Base-by-base conservation (phyloP, 495 filamentous ascomycete genomes). In the Lasiosphaeriaceae sp. region DNA sequence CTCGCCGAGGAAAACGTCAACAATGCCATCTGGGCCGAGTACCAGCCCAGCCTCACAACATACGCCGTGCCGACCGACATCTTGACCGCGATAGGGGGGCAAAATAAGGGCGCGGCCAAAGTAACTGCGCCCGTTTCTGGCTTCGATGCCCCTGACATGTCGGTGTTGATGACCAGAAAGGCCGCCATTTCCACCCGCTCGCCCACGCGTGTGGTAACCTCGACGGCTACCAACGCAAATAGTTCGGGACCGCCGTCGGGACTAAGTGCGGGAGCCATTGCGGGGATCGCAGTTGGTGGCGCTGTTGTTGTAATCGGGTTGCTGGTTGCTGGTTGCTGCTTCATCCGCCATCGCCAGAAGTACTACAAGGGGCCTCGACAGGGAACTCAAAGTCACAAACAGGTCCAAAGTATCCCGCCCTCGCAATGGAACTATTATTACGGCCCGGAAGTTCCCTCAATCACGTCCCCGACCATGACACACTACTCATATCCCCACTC, bases 31-130 rank as follows among this genome's bases (percentile, higher is more conserved):
- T 61, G 62, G 62, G 54, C 49, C 0, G 34, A 26, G 17, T 64
- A 46, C 44, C 34, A 57, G 24, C 62, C 62, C 0, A 58, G 19
- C 19, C 58, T 64, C 1, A 64, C 62, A 2, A 56, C 62, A 11
- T 64, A 64, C 39, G 52, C 41, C 41, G 34, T 64, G 2, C 62
- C 62, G 2, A 29, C 50, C 14, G 52, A 52, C 24, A 58, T 64
- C 43, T 7, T 58, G 7, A 49, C 50, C 1, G 55, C 37, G 9
- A 51, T 64, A 0, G 62, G 62, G 6, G 62, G 62, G 5, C 11
- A 26, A 2, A 35, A 39, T 1, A 55, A 54, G 3, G 62, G 62
- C 16, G 62, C 55, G 14, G 62, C 62, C 9, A 56, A 29, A 4
- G 20, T 49, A 4, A 58, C 31, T 1, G 55, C 55, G 1, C 62